phyloP scores from a whole-genome alignment of 192 early-diverging fungal genomes.

The Backusella luteola region DNA sequence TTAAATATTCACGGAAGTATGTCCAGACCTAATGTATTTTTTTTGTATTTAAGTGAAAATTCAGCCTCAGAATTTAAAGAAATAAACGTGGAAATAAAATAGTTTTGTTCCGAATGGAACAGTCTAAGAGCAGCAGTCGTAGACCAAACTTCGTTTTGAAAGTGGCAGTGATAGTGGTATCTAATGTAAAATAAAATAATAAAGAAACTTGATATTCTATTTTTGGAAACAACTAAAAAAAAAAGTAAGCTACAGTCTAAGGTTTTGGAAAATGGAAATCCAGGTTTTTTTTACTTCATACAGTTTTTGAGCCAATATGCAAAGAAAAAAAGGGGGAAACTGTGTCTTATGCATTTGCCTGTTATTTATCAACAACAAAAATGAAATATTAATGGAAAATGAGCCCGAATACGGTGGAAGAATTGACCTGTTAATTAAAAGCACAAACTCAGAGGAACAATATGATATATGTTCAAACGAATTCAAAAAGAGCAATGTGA shows the following conservation, averaged over 20 bases:
- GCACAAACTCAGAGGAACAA: background rate
- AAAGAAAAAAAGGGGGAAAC: background rate
- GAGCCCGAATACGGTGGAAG: background rate
- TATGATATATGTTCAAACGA: background rate
- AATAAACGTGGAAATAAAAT: too few species aligned
- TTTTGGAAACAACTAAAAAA: background rate
- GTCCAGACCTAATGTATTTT: background rate
- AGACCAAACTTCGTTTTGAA: too few species aligned
- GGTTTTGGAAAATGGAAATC: too few species aligned
- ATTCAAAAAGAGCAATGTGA: background rate
- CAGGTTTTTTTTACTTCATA: too few species aligned
- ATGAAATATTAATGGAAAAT: background rate
- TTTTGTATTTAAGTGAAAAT: too few species aligned
- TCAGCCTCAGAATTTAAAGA: too few species aligned
- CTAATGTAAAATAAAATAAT: background rate
- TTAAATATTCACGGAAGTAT: background rate
- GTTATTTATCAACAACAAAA: too few species aligned
- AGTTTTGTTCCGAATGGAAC: too few species aligned
- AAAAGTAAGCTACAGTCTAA: background rate
- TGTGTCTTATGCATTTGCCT: too few species aligned
- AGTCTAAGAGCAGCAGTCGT: too few species aligned
- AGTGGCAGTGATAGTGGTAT: too few species aligned
- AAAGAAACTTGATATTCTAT: background rate
- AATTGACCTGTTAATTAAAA: background rate
- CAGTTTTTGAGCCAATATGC: too few species aligned